phyloP scores from a whole-genome alignment of 306 rosid genomes.

The Ziziphus jujuba region DNA sequence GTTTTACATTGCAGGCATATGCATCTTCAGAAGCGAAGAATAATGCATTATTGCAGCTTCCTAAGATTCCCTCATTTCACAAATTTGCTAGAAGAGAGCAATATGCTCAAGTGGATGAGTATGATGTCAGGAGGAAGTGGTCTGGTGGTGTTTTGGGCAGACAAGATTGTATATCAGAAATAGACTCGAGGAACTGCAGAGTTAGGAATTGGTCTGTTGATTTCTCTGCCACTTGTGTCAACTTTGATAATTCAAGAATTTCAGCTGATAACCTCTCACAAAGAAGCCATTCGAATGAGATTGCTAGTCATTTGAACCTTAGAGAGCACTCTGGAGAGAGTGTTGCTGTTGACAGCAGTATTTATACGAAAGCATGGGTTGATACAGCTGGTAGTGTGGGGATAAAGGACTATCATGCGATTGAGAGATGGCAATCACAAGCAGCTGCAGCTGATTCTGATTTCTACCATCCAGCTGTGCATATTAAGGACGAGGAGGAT shows the following conservation, averaged over 20 bases:
- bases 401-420: conserved; percentile 83
- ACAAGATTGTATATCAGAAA: conserved; percentile 95
- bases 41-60: conserved; percentile 70
- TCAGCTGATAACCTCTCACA: conserved; percentile 86
- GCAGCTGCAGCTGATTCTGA: conserved; percentile 87
- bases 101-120: conserved; percentile 72
- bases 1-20: conserved; percentile 71
- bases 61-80: conserved; percentile 96
- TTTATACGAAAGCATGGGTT: conserved; percentile 98
- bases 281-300: conserved; percentile 93
- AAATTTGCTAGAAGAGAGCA: conserved; percentile 91
- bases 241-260: conserved; percentile 72
- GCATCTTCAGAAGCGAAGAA: conserved; percentile 91
- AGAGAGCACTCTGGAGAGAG: conserved; percentile 98
- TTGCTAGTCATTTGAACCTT: conserved; percentile 72
- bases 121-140: conserved; percentile 72
- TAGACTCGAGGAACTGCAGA: conserved; percentile 93
- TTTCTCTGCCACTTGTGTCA: conserved; percentile 88
- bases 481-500: conserved; percentile 85
- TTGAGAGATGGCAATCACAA: conserved; percentile 99
- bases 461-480: conserved; percentile 48
- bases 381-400: conserved; percentile 85
- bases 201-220: conserved; percentile 99
- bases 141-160: conserved; percentile 83
- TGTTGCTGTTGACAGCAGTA: conserved; percentile 81